Evolutionary conservation across 2,329 filamentous ascomycete genomes (phyloP).

Genomic region (Neofusicoccum sp.): DNA sequence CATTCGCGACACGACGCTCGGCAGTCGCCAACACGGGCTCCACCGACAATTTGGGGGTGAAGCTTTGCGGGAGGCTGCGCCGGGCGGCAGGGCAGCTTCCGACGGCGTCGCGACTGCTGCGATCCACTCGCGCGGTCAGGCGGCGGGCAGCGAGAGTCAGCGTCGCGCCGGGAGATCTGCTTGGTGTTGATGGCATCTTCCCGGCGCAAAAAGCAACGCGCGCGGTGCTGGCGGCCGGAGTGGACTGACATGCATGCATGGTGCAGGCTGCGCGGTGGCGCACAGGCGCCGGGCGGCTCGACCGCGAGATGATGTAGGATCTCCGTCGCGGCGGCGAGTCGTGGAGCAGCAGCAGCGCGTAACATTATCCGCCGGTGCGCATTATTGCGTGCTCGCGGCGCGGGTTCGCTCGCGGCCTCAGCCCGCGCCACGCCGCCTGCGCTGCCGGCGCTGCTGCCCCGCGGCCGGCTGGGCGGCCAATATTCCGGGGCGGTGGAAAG

Average conservation of each 20-base stretch:
- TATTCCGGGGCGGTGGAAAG: background rate
- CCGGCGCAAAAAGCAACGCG: background rate
- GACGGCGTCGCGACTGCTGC: background rate
- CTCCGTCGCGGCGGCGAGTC: background rate
- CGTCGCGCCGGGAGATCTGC: constrained; percentile 14
- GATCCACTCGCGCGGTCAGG: constrained; percentile 9
- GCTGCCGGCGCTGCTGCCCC: background rate
- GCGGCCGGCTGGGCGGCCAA: background rate
- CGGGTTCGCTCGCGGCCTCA: background rate
- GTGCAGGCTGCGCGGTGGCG: background rate
- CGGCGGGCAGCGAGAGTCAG: constrained; percentile 12
- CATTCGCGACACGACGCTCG: background rate
- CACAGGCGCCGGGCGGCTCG: constrained; percentile 8
- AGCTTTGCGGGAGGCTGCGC: background rate
- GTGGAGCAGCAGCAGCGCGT: background rate
- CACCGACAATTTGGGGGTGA: background rate
- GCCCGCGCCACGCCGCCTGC: background rate
- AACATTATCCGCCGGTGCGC: constrained; percentile 5
- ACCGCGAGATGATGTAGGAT: constrained; percentile 11
- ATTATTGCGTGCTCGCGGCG: background rate
- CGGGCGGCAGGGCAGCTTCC: background rate
- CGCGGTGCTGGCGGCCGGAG: background rate
- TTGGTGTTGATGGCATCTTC: background rate
- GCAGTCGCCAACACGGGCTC: too few relatives aligned
- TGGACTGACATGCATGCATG: constrained; percentile 3